phyloP scores from a whole-genome alignment of 208 protist genomes.

The Tetramitus jugosus region DNA sequence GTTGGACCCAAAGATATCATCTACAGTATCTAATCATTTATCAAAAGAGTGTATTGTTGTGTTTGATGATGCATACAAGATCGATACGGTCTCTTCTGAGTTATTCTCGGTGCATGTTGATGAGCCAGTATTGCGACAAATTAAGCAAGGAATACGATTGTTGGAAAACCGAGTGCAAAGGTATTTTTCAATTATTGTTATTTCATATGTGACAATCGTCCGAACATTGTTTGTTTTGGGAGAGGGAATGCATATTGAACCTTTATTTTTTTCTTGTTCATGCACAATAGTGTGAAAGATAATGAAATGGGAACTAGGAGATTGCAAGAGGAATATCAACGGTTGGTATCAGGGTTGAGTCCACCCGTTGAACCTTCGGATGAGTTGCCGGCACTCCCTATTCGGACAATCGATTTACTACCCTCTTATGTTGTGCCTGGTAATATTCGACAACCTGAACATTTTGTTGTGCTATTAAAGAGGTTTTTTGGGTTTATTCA shows the following conservation, averaged over 20 bases:
- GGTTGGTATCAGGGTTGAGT: conserved; percentile 76
- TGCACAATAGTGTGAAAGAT: conserved; percentile 49
- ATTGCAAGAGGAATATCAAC: conserved; percentile 82
- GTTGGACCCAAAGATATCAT: conserved; percentile 93
- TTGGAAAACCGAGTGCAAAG: too few species aligned
- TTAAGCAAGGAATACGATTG: conserved; percentile 60
- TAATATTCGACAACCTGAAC: conserved; percentile 84
- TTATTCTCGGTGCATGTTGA: conserved; percentile 90
- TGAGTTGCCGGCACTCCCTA: too few species aligned
- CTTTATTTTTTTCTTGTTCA: too few species aligned
- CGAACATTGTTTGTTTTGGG: too few species aligned
- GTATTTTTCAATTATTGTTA: too few species aligned
- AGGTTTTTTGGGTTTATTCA: conserved; percentile 87
- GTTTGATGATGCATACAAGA: conserved; percentile 99
- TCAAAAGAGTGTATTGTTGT: conserved; percentile 92
- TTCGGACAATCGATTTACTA: conserved; percentile 59
- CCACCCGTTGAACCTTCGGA: background rate
- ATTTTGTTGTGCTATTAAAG: conserved; percentile 85
- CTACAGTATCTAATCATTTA: conserved; percentile 75
- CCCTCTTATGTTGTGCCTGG: conserved; percentile 87
- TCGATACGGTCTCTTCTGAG: conserved; percentile 98
- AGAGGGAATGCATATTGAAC: too few species aligned
- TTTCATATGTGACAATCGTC: too few species aligned
- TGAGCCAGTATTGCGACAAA: conserved; percentile 64
- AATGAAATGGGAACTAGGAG: conserved; percentile 64